Conservation (phyloP, 2,329 filamentous ascomycete genomes). For the Orbilia javanica region DNA sequence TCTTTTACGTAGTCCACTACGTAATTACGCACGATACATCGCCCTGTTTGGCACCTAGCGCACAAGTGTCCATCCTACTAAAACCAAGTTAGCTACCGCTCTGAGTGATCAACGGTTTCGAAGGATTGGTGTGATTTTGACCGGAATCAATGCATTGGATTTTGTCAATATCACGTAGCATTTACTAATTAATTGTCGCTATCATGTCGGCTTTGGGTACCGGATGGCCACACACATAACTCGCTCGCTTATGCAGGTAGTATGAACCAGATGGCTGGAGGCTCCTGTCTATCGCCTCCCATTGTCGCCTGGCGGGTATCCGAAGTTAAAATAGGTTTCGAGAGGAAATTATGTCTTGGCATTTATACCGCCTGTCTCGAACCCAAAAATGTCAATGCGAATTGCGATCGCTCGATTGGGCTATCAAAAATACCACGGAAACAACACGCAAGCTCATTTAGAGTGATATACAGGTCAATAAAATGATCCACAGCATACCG, state of each 20-base stretch:
- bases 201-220: too few species aligned
- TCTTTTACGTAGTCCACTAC: background rate
- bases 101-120: too few species aligned
- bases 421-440: background rate
- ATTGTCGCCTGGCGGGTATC: background rate
- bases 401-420: background rate
- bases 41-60: too few species aligned
- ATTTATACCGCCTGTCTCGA: background rate
- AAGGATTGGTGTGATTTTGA: background rate
- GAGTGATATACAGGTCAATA: too few species aligned
- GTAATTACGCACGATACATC: too few species aligned
- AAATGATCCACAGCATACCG: too few species aligned
- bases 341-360: background rate
- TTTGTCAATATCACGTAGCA: background rate
- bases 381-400: too few species aligned
- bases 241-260: too few species aligned
- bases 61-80: too few species aligned
- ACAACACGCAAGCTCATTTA: background rate
- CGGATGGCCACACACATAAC: background rate
- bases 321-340: background rate
- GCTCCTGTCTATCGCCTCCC: background rate
- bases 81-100: too few species aligned
- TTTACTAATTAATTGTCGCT: too few species aligned
- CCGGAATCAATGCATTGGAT: background rate
- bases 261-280: background rate